Percentiles rank a stretch among this genome's conserved stretches.
These are phyloP conservation scores for Knoxia roxburghii DNA, from an alignment of 257 asterid species.

Conservation along the genomic window DNA sequence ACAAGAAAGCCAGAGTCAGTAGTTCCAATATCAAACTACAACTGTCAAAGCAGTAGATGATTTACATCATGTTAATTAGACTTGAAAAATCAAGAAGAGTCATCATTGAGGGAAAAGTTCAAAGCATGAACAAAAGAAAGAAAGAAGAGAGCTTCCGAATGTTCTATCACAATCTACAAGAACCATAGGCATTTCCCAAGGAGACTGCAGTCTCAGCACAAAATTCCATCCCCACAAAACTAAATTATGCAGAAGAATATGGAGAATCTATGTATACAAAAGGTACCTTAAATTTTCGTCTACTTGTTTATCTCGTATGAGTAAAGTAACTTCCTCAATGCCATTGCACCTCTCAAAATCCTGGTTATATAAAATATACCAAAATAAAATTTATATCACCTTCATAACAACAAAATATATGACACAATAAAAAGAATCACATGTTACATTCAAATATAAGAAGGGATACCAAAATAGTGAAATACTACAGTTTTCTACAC, in stretches of 20 bases:
- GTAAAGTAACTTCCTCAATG: constrained; percentile 81
- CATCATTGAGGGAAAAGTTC: too few species aligned
- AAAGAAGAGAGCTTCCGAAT: too few species aligned
- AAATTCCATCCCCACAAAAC: not conserved
- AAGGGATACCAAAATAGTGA: not conserved
- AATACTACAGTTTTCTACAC: too few species aligned
- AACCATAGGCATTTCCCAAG: not conserved
- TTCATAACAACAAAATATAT: not conserved
- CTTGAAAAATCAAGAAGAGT: too few species aligned
- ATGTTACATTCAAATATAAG: not conserved
- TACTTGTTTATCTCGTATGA: constrained; percentile 66
- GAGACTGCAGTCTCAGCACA: not conserved
- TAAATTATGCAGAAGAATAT: too few species aligned
- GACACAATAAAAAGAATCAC: not conserved
- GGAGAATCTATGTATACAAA: constrained; percentile 9
- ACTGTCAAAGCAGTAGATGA: too few species aligned
- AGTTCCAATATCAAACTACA: too few species aligned
- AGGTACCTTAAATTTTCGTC: constrained; percentile 73
- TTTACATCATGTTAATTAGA: too few species aligned
- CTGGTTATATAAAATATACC: constrained; percentile 32
- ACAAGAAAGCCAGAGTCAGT: not conserved
- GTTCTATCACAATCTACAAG: not conserved
- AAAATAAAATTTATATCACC: not conserved
- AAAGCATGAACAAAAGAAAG: not conserved
- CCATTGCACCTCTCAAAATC: constrained; percentile 92